Base-by-base conservation (phyloP, 768 basidiomycete species). In the Boletellus sp. region DNA sequence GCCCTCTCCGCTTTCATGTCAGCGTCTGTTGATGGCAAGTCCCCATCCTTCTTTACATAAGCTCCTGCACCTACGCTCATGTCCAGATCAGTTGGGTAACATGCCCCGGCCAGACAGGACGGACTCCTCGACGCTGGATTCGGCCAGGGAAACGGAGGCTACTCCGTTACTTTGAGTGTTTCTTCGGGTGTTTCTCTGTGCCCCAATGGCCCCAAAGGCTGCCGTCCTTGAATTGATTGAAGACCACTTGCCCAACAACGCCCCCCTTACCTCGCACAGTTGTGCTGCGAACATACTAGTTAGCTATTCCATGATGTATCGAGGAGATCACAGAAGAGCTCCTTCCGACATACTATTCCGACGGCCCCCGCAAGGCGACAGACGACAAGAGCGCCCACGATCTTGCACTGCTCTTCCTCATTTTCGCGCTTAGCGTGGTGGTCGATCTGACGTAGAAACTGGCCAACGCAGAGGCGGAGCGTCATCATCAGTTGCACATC, bases 391-490 rank as follows among this genome's bases (percentile, higher is more conserved):
- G 70, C 11, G 69, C 76, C 3, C 78, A 81, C 41, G 74, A 78
- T 34, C 68, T 81, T 22, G 76, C 77, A 6, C 54, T 80, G 13
- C 54, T 79, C n/a, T 79, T 70, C 57, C 68, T 70, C 52, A 62
- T 72, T 4, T 77, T 85, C 45, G 81, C 83, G 1, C 59, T 81
- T 0, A 82, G 79, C 2, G 73, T 80, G 0, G 70, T 84, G 3
- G 65, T 73, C 28, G 70, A 72, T 51, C 56, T 72, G 15, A 31
- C 48, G 13, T 61, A 70, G 45, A 58, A 60, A 1, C 60, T 68
- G 0, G 55, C 31, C 17, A 69, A 65, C 37, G 47, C 53, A 2
- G 73, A 81, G 22, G 84, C 76, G 13, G 83, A n/a, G n/a, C n/a
- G n/a, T n/a, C n/a, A n/a, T n/a, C n/a, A n/a, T n/a, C n/a, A n/a